Evolutionary conservation across 768 basidiomycete genomes (phyloP).

Genomic region (button mushroom (Agaricus bisporus)): DNA sequence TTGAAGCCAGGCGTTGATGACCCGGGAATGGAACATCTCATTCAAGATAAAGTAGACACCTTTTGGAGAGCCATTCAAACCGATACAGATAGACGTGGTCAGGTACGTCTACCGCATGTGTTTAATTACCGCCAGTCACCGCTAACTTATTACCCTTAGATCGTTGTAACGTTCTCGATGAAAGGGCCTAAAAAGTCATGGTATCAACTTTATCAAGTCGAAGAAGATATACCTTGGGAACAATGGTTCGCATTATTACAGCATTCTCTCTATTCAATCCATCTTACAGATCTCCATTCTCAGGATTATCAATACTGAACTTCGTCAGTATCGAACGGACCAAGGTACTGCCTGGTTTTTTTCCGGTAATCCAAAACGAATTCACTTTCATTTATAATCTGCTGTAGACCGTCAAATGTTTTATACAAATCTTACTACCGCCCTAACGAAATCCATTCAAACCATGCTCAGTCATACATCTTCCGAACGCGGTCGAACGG

Average conservation of each 20-base stretch:
- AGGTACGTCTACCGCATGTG: slow-evolving; percentile 35
- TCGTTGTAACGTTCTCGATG: slow-evolving; percentile 71
- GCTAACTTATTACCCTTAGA: slow-evolving; percentile 30
- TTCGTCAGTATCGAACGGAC: slow-evolving; percentile 65
- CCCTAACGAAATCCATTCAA: slow-evolving; percentile 59
- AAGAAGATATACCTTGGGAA: slow-evolving; percentile 87
- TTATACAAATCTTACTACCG: slow-evolving; percentile 49
- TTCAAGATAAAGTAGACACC: slow-evolving; percentile 69
- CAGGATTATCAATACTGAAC: slow-evolving; percentile 78
- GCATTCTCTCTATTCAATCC: not conserved
- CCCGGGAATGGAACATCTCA: slow-evolving; percentile 60
- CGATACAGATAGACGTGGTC: slow-evolving; percentile 56
- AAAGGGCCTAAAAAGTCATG: slow-evolving; percentile 73
- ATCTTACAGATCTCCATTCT: not conserved
- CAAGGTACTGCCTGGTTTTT: slow-evolving; percentile 33
- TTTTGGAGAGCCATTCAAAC: slow-evolving; percentile 78
- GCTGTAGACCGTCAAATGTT: slow-evolving; percentile 45
- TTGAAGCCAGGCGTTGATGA: slow-evolving; percentile 73
- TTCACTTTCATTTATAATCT: not conserved
- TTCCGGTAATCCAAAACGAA: not conserved
- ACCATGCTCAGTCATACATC: slow-evolving; percentile 75
- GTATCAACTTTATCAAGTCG: slow-evolving; percentile 64
- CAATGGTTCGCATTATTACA: slow-evolving; percentile 57
- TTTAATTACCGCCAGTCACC: not conserved
- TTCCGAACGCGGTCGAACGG: slow-evolving; percentile 67